Base-by-base conservation (phyloP, 2,329 filamentous ascomycete genomes). In the Fusarium piperis region DNA sequence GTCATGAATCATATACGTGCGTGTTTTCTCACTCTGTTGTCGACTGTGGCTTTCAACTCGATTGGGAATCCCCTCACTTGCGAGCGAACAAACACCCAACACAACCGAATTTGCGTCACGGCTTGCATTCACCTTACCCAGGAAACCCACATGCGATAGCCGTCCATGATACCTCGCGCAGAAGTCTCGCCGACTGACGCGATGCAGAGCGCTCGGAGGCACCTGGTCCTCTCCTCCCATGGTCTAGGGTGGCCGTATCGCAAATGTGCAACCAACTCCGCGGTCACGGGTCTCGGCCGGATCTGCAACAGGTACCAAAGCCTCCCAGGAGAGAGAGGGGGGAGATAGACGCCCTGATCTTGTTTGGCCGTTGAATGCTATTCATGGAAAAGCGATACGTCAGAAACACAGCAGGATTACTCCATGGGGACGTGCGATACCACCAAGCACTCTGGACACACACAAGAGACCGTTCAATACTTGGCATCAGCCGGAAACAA, bases 391-490 rank as follows among this genome's bases (percentile, higher is more conserved):
- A 55, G 9, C 12, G 20, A 59, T 55, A 59, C 57, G 68, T 71
- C 68, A 72, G 62, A 65, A 60, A 30, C 23, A 69, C 48, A 44
- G 13, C 46, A 63, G 16, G 28, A 44, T 72, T 64, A 58, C 62
- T 53, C 20, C 53, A 63, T 60, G 35, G 44, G 51, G 65, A 62
- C 53, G 57, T 59, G 46, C 30, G 18, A 52, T 20, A 32, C 46
- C 11, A 55, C 15, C 38, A 41, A 16, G 46, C 36, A 41, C 15
- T 48, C 9, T 6, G 44, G n/a, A 33, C 30, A 33, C 44, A 12
- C 28, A 46, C 36, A 41, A 15, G 20, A n/a, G n/a, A 51, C 59
- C 67, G 59, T 60, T 70, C 52, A 41, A 55, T 53, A 58, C 68
- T 66, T 72, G 69, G 51, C 56, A 32, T 41, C 56, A 20, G 15